These are phyloP conservation scores for Hebeloma cylindrosporum DNA, from an alignment of 768 basidiomycete species.

Conservation along the genomic window DNA sequence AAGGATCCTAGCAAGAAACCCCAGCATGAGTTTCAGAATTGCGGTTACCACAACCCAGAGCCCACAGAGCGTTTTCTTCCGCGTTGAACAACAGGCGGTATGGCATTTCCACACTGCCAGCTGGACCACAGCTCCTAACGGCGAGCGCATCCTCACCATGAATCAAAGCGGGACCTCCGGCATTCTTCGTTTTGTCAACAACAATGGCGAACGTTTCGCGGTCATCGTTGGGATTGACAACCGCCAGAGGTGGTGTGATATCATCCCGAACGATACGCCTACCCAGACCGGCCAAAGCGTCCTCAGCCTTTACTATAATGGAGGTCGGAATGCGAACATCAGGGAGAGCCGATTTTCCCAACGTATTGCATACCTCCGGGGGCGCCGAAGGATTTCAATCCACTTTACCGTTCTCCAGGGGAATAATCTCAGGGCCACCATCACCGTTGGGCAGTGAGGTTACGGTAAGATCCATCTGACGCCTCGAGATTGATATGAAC, in stretches of 20 bases:
- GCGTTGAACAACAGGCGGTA: slow-evolving; percentile 32
- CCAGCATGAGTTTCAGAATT: slow-evolving; percentile 12
- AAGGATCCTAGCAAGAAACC: too few species aligned
- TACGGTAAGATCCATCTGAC: too few species aligned
- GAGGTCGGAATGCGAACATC: slow-evolving; percentile 1
- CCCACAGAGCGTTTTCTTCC: slow-evolving; percentile 24
- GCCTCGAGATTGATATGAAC: too few species aligned
- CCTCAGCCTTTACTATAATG: slow-evolving; percentile 29
- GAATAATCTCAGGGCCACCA: slow-evolving; percentile 10
- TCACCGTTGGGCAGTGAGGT: slow-evolving; percentile 12
- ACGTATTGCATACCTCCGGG: slow-evolving; percentile 3
- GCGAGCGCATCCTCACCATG: slow-evolving; percentile 28
- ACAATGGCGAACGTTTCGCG: slow-evolving; percentile 31
- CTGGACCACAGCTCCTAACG: slow-evolving; percentile 7
- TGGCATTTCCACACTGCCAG: slow-evolving; percentile 32
- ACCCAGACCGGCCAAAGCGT: slow-evolving; percentile 26
- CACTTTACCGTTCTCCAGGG: slow-evolving; percentile 10
- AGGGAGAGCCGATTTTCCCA: slow-evolving; percentile 7
- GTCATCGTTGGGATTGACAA: slow-evolving; percentile 39
- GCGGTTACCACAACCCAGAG: slow-evolving; percentile 8
- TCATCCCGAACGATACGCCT: slow-evolving; percentile 29
- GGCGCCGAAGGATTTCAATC: slow-evolving; percentile 5
- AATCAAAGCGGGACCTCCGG: slow-evolving; percentile 41
- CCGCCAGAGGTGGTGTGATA: slow-evolving; percentile 40
- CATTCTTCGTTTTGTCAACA: slow-evolving; percentile 30